phyloP scores from a whole-genome alignment of 345 rosid species.

The Aurinia saxatilis region DNA sequence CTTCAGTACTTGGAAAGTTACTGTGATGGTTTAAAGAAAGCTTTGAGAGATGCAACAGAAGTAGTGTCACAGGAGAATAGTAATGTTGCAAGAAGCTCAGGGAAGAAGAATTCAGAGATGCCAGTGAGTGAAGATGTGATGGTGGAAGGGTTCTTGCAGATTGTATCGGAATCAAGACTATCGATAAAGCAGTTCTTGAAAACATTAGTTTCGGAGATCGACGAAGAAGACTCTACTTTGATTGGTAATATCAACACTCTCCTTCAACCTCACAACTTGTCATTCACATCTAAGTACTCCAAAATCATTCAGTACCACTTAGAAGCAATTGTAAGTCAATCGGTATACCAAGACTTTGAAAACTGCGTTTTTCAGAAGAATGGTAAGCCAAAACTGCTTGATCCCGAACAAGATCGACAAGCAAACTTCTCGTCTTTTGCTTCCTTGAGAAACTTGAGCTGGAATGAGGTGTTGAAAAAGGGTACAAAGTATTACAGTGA shows the following conservation, averaged over 20 bases:
- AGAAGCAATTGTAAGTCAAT: conserved; percentile 76
- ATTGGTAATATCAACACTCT: conserved; percentile 53
- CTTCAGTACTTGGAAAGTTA: conserved; percentile 77
- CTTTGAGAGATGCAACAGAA: conserved; percentile 55
- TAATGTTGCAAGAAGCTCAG: conserved; percentile 9
- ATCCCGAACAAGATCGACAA: conserved; percentile 71
- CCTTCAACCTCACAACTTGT: conserved; percentile 57
- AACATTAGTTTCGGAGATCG: conserved; percentile 58
- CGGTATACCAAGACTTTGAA: conserved; percentile 86
- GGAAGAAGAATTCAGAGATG: conserved; percentile 30
- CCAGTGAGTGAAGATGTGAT: conserved; percentile 85
- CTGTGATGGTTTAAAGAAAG: conserved; percentile 76
- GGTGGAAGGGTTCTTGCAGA: conserved; percentile 90
- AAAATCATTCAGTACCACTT: conserved; percentile 67
- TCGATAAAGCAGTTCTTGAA: conserved; percentile 94
- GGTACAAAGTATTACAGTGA: conserved; percentile 94
- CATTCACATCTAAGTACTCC: conserved; percentile 55
- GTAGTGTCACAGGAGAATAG: conserved; percentile 14
- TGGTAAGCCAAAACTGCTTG: conserved; percentile 65
- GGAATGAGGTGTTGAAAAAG: conserved; percentile 85
- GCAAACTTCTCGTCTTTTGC: conserved; percentile 71
- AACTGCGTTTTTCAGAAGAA: conserved; percentile 70
- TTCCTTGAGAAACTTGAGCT: conserved; percentile 75
- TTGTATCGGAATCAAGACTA: conserved; percentile 86
- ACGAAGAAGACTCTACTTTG: conserved; percentile 51